phyloP scores from a whole-genome alignment of 352 stramenopile species.

The Pythium coloratum region DNA sequence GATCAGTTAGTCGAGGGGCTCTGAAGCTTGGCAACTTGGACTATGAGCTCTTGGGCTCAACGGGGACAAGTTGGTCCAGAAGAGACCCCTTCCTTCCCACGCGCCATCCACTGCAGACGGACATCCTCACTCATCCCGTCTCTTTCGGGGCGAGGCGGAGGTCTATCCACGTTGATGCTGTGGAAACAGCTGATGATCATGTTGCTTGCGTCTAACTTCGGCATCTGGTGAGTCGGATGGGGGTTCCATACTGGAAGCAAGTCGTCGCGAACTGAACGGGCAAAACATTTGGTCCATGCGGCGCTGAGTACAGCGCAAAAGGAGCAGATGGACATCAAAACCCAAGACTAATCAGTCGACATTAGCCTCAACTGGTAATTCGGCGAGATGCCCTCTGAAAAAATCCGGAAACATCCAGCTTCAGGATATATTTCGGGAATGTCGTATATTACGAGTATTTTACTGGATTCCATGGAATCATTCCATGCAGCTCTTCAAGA shows the following conservation, averaged over 20 bases:
- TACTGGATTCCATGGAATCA: background rate
- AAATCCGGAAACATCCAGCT: background rate
- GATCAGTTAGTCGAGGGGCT: background rate
- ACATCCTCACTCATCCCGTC: no score
- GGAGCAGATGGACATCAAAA: no score
- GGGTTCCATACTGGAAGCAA: background rate
- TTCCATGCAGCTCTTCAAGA: conserved; percentile 21
- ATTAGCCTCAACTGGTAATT: background rate
- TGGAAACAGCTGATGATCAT: background rate
- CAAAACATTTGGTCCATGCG: no score
- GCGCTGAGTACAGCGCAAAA: no score
- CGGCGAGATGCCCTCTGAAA: background rate
- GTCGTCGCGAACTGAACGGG: background rate
- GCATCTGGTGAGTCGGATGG: background rate
- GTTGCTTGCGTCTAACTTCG: background rate
- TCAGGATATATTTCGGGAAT: background rate
- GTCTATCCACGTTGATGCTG: background rate
- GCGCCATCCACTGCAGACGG: no score
- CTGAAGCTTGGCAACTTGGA: background rate
- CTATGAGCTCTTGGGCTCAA: background rate
- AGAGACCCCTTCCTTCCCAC: no score
- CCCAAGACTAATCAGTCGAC: background rate
- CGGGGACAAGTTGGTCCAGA: background rate
- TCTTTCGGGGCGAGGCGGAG: background rate
- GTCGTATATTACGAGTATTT: conserved; percentile 8